Conservation (phyloP, 805 yeast genomes). For the Candida nanaspora region DNA sequence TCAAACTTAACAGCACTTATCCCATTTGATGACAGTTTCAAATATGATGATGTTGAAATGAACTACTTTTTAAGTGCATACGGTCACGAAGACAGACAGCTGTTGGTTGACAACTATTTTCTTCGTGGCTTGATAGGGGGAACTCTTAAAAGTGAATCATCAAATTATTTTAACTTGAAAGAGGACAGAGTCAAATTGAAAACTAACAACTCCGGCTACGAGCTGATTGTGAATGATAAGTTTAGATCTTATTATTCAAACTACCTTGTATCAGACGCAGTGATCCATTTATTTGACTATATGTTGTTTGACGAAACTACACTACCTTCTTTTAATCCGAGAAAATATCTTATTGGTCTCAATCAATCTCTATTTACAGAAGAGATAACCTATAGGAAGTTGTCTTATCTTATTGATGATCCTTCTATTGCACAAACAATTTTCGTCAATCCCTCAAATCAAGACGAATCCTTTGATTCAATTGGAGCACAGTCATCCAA, state of each 20-base stretch:
- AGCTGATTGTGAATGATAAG: constrained; percentile 28
- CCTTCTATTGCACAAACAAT: constrained; percentile 41
- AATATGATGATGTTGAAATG: constrained; percentile 35
- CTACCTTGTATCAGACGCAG: constrained; percentile 37
- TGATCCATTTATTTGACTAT: constrained; percentile 41
- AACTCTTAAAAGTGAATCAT: constrained; percentile 11
- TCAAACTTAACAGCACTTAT: constrained; percentile 36
- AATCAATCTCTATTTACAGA: constrained; percentile 57
- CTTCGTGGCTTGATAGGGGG: constrained; percentile 42
- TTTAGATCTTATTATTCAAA: constrained; percentile 30
- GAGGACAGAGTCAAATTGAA: constrained; percentile 16
- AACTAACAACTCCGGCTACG: constrained; percentile 24
- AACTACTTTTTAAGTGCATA: constrained; percentile 31
- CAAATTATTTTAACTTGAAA: constrained; percentile 18
- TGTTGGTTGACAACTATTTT: constrained; percentile 26
- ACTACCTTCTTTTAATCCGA: constrained; percentile 37
- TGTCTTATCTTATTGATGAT: constrained; percentile 52
- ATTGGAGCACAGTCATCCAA: background rate
- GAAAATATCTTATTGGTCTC: constrained; percentile 52
- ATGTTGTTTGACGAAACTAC: constrained; percentile 13
- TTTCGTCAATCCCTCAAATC: constrained; percentile 14
- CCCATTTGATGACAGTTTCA: constrained; percentile 38
- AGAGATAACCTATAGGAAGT: constrained; percentile 58
- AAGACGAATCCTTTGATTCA: constrained; percentile 29
- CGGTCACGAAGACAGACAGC: constrained; percentile 23